These are phyloP conservation scores for Irpex sp. DNA, from an alignment of 1,284 basidiomycete species.

Conservation along the genomic window DNA sequence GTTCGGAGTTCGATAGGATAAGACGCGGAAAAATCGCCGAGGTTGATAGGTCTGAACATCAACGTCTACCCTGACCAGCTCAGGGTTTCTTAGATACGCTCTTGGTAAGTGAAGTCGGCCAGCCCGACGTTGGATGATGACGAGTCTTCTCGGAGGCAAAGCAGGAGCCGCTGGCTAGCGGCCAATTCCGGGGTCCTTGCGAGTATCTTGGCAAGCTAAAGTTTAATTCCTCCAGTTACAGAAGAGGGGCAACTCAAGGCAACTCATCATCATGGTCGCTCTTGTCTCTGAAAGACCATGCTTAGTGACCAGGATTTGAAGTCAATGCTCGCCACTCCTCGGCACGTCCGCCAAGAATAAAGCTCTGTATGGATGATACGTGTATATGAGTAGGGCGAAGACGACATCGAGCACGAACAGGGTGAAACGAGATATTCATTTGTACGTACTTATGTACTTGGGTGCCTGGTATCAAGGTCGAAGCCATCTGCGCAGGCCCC, in stretches of 20 bases:
- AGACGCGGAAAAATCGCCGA: too few species aligned
- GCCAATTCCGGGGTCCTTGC: background rate
- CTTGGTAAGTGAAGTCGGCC: background rate
- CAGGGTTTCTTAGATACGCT: background rate
- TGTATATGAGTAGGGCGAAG: background rate
- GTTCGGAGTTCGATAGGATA: too few species aligned
- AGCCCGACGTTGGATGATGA: background rate
- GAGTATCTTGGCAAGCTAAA: background rate
- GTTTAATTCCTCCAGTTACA: background rate
- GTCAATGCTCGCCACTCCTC: background rate
- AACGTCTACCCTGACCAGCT: background rate
- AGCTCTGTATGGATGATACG: background rate
- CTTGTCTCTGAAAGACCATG: background rate
- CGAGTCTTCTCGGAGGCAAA: background rate
- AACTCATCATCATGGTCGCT: background rate
- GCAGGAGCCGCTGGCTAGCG: background rate
- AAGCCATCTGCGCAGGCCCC: background rate
- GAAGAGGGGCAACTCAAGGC: background rate
- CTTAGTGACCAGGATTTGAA: background rate
- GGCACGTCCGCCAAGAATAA: background rate
- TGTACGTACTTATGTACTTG: background rate
- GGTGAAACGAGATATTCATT: background rate
- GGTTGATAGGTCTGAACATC: too few species aligned
- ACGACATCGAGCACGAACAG: background rate
- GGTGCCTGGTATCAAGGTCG: background rate